These are phyloP conservation scores for Ormosia semicastrata DNA, from an alignment of 306 rosid genomes.

Conservation along the genomic window DNA sequence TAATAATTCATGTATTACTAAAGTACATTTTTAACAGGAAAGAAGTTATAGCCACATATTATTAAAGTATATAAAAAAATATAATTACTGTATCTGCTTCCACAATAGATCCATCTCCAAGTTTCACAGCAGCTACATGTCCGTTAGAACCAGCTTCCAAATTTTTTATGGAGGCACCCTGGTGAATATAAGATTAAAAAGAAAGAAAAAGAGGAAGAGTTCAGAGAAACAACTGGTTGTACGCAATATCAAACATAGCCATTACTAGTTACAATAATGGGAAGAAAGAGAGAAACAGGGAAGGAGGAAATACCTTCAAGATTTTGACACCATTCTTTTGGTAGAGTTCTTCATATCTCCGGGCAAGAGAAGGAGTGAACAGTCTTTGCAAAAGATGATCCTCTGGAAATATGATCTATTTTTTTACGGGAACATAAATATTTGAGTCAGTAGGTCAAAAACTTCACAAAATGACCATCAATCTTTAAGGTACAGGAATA, in stretches of 20 bases:
- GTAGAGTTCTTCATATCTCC: slow-evolving; percentile 87
- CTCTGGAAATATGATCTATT: slow-evolving; percentile 81
- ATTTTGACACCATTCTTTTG: slow-evolving; percentile 82
- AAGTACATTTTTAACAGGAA: slow-evolving; percentile 13
- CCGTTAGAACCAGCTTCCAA: slow-evolving; percentile 82
- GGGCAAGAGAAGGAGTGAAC: slow-evolving; percentile 88
- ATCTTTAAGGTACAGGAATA: not conserved
- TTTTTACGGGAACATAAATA: slow-evolving; percentile 17
- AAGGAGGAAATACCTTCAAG: slow-evolving; percentile 55
- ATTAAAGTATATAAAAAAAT: not conserved
- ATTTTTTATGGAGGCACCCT: slow-evolving; percentile 75
- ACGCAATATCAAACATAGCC: not conserved
- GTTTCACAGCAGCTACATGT: slow-evolving; percentile 67
- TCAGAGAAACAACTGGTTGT: not conserved
- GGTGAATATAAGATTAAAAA: slow-evolving; percentile 32
- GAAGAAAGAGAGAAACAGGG: slow-evolving; percentile 24
- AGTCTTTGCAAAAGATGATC: slow-evolving; percentile 75
- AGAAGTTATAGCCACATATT: not conserved
- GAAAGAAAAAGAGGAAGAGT: not conserved
- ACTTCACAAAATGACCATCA: slow-evolving; percentile 16
- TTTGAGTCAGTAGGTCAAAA: slow-evolving; percentile 28
- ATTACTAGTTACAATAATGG: not conserved
- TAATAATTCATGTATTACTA: not conserved
- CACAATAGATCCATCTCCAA: slow-evolving; percentile 73
- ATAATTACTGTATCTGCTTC: slow-evolving; percentile 80